Evolutionary conservation across 1,284 basidiomycete genomes (phyloP), one percentile per base, ranked within the genome.

Genomic region (Stereum hirsutum): DNA sequence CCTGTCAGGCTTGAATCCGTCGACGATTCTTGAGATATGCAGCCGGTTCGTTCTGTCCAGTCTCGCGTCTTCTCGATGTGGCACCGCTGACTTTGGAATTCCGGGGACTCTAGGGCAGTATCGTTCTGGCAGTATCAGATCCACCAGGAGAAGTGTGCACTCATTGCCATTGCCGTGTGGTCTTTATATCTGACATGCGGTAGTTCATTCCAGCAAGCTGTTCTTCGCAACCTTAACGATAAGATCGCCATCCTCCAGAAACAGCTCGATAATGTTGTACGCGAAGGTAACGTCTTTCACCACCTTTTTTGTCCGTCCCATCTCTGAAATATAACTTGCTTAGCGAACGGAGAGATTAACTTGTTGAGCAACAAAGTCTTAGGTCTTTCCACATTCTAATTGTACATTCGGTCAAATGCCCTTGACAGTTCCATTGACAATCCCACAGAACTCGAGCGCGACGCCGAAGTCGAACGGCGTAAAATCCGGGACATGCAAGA

Each of bases 61-160:
- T 20, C 24, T 17, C 7, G 26, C 6, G 24, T 14, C 21, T 34
- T 25, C 39, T 24, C 34, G 27, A 40, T 27, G 45, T 38, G 24
- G 31, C 41, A 17, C 40, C 31, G 27, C 36, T 11, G 10, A 25
- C 23, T 20, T 35, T 26, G 11, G 10, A 7, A 25, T 10, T 17
- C 17, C 15, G 12, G 15, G 2, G 19, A 12, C 2, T 10, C n/a
- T 47, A 87, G 83, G 26, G 82, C 85, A 5, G 73, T 89, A 46
- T 83, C 85, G 6, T 90, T 90, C 59, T 90, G 88, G 88, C 84
- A 88, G 57, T 90, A 90, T 57, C 87, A 90, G 54, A 74, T 79
- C 38, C 83, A 87, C 49, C 87, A 90, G 63, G 87, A 90, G 64
- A 78, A 74, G 86, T 85, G 24, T 32, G 24, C 33, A 26, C 21